These are phyloP conservation scores for Ceratopteris richardii DNA, from an alignment of 75 land plant species.

Conservation along the genomic window DNA sequence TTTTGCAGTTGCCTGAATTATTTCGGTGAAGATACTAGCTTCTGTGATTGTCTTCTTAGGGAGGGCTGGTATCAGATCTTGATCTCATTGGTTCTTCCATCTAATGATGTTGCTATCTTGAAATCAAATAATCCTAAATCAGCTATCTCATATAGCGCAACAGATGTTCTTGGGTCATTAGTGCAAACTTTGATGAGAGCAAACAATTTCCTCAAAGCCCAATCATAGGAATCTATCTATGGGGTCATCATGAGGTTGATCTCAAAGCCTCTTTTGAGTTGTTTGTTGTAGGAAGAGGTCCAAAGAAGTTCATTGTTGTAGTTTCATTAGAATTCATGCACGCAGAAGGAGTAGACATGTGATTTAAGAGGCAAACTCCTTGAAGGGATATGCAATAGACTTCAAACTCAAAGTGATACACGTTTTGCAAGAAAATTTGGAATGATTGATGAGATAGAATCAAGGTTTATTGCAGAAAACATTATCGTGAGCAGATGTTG, in stretches of 20 bases:
- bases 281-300: conserved; percentile 24
- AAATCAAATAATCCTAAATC: conserved; percentile 28
- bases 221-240: neutral
- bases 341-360: conserved; percentile 28
- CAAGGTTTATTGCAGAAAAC: too few relatives aligned
- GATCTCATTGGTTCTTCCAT: conserved; percentile 28
- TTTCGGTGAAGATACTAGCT: conserved; percentile 25
- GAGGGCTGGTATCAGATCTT: too few relatives aligned
- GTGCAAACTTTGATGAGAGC: conserved; percentile 13
- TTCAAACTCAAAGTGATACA: conserved; percentile 11
- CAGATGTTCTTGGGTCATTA: conserved; percentile 30
- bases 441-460: conserved; percentile 32
- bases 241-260: conserved; percentile 13
- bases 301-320: conserved; percentile 28
- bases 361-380: conserved; percentile 25
- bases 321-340: conserved; percentile 21
- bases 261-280: too few relatives aligned
- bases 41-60: too few relatives aligned
- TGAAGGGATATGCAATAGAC: conserved; percentile 10
- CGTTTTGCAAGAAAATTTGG: conserved; percentile 8
- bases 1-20: conserved; percentile 39
- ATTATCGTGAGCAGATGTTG: too few relatives aligned
- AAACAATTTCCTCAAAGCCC: neutral
- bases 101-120: conserved; percentile 13
- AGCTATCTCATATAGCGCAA: conserved; percentile 30